Base-by-base conservation (phyloP, 768 basidiomycete genomes). In the Pleurotus eryngii region DNA sequence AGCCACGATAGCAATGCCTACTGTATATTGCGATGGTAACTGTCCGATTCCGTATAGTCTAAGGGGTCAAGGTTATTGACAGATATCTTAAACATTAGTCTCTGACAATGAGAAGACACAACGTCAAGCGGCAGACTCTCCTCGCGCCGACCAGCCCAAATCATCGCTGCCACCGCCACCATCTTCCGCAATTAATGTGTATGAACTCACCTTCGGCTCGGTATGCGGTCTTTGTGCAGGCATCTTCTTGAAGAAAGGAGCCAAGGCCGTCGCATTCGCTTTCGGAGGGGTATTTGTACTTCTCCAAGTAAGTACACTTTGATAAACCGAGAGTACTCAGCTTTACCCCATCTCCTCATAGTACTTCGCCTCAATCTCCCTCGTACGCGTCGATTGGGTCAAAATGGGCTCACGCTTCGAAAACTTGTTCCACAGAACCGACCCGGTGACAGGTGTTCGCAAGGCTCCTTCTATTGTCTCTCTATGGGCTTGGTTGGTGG, bases 241-340 rank as follows among this genome's bases (percentile, higher is more conserved):
- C 0, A 80, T 98, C 0, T 98, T 98, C 67, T 77, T 96, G 63
- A 98, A 97, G 74, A 98, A 96, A 70, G 95, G 96, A n/a, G 83
- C 87, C 6, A 91, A 87, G 68, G 77, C 83, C 2, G 71, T 87
- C 9, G 96, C 95, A 0, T 95, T 93, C 73, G 67, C 89, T 43
- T 72, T 97, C n/a, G 96, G 96, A 3, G 94, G 93, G 3, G 75
- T 91, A 2, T 98, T 97, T 62, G 88, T 98, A 18, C 72, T 98
- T 46, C 81, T 98, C 7, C 95, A 96, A 82, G 95, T 93, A 57
- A 47, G 83, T 66, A 3, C 26, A 24, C 9, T 43, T 35, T 6
- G 14, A 22, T 42, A 20, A 2, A n/a, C 24, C 27, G 30, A 24
- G 11, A 15, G 3, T 17, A 45, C 6, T 11, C 30, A 9, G 1